Conservation (phyloP, 192 early-diverging fungal species). For the Diversispora epigaea region DNA sequence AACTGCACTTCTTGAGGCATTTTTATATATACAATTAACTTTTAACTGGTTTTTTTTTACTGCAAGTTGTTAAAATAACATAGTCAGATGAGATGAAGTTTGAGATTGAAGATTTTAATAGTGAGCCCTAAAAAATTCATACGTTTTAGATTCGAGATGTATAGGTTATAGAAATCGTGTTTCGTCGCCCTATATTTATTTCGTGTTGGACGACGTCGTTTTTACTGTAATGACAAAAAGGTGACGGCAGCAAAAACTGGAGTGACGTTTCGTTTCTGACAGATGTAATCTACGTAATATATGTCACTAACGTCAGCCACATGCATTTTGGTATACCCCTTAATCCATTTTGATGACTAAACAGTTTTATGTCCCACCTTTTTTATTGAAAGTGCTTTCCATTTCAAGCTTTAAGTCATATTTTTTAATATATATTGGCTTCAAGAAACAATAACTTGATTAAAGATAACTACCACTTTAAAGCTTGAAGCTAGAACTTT, state of each 20-base stretch:
- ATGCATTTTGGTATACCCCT: too few relatives aligned
- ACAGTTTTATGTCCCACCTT: too few relatives aligned
- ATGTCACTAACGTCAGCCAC: too few relatives aligned
- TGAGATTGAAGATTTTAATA: neutral
- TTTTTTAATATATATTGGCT: too few relatives aligned
- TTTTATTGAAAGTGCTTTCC: too few relatives aligned
- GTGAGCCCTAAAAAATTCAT: neutral
- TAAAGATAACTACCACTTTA: too few relatives aligned
- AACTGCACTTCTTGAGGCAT: slow-evolving; percentile 19
- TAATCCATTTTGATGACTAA: too few relatives aligned
- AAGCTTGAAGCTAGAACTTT: too few relatives aligned
- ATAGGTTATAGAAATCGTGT: slow-evolving; percentile 11
- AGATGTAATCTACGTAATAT: too few relatives aligned
- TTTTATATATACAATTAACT: neutral
- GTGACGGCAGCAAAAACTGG: slow-evolving; percentile 28
- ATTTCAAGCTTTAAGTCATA: too few relatives aligned
- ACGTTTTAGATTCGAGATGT: neutral
- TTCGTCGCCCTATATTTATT: slow-evolving; percentile 19
- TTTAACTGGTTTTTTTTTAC: too few relatives aligned
- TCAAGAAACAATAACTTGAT: too few relatives aligned
- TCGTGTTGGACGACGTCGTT: slow-evolving; percentile 12
- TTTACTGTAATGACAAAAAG: slow-evolving; percentile 13
- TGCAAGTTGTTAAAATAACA: neutral
- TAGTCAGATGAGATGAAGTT: neutral
- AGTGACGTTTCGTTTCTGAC: neutral